Base-by-base conservation (phyloP, 306 rosid species). In the Malus sieversii region DNA sequence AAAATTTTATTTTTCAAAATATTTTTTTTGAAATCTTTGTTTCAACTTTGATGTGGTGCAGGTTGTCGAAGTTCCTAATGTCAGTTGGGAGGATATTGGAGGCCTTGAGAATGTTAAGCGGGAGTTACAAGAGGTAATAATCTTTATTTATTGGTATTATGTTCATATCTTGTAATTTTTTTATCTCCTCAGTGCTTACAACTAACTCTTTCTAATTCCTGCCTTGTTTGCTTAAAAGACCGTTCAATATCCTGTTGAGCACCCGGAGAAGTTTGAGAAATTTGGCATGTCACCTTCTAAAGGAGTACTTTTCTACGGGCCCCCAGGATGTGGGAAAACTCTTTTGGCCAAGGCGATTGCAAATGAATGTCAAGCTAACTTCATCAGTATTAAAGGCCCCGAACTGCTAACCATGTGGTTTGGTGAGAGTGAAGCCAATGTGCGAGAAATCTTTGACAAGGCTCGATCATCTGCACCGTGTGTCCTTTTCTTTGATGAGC, bases 371-470 rank as follows among this genome's bases (percentile, higher is more conserved):
- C 85, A 87, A 75, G 90, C 90, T 11, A 87, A 87, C 78, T 87
- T 87, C 77, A 87, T 87, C 70, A 87, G 90, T 71, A 70, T 86
- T 67, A 86, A 86, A 58, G 90, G 90, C 9, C 90, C 87, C 5
- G 88, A 86, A 77, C 75, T 87, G 30, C 90, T 87, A 35, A 87
- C 88, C 25, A 84, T 87, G 90, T 87, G 90, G 88, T 84, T 87
- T 82, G 90, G 88, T 71, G 90, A 87, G 82, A 87, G 90, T 84
- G 90, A 87, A 77, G 90, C 90, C 76, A 84, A 87, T 82, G 90
- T 87, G 75, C 80, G 86, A 62, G 90, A 87, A 75, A 82, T 84
- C 66, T 86, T 87, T 77, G 86, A 87, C 86, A 87, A 87, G 82
- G 88, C 88, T 27, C 82, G 90, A 40, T 81, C 78, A 57, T 84